Evolutionary conservation across 371 early-diverging fungal species (phyloP), one percentile per base, ranked within the genome.

Genomic region (Mortierella sp.): DNA sequence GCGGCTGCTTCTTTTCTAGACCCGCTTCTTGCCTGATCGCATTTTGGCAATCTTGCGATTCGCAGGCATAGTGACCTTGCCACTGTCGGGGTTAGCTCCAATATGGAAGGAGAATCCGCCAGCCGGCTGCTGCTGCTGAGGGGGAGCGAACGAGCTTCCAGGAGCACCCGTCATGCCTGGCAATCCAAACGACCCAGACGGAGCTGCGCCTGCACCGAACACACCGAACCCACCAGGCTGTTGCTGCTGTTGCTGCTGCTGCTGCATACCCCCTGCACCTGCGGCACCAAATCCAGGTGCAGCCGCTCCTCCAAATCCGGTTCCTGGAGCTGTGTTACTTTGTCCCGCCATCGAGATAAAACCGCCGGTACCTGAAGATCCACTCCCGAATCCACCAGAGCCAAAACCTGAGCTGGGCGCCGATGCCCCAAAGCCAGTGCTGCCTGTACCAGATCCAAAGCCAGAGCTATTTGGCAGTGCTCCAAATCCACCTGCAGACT

Each of bases 11-110:
- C n/a, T n/a, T n/a, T n/a, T n/a, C n/a, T n/a, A n/a, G 37, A 53
- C 12, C n/a, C 60, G 37, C 59, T 62, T 62, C 60, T 57, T 62
- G 48, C 47, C 52, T n/a, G 41, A 43, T 7, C 73, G 17, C 68
- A 67, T 66, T 48, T 66, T 66, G 3, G 73, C 73, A 50, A 67
- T 67, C 63, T 73, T 73, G 8, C 73, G 54, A 23, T 52, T 49
- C 3, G 56, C 49, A 0, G 66, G 61, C 48, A 24, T 39, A 31
- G 37, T 14, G 17, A 30, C 9, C 34, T 56, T 46, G 19, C 47
- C 39, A 23, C 43, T 37, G 4, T 26, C 51, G 15, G 69, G 62
- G 0, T 39, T 51, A 5, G 62, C 54, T n/a, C 73, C 73, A 48
- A 73, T 50, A 41, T 66, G 61, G 28, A 73, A 73, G 4, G 59